Evolutionary conservation across 75 land plant genomes (phyloP), one percentile per base, ranked within the genome.

Genomic region (Picea glauca): DNA sequence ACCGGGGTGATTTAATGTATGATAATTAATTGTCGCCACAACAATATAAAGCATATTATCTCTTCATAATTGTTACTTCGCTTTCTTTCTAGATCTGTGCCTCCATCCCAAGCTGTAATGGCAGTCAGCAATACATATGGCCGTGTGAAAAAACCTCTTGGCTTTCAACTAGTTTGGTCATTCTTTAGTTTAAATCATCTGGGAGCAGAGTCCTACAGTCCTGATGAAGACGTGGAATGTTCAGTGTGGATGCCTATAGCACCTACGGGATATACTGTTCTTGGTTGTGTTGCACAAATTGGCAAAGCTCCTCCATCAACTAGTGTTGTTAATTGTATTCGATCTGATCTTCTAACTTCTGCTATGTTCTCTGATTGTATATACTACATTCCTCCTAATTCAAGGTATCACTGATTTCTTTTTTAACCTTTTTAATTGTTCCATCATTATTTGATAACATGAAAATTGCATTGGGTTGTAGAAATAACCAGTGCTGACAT

Each of bases 101-200:
- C 99, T 74, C 99, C 99, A 56, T 86, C 99, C 26, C 98, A 98
- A 58, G 92, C 92, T 65, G 96, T 98, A n/a, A 78, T 95, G 82
- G 96, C 96, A 33, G 86, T 98, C n/a, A 90, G 89, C 79, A 95
- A 93, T 70, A 82, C 84, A 56, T 93, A 91, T 83, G 92, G 89
- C 31, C 91, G 93, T 72, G 92, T 93, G 15, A 83, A 92, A 72
- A 94, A 93, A 63, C 94, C 99, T 65, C n/a, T 89, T 50, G 85
- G 91, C 66, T 98, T 89, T 74, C 80, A 86, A 57, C 85, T 95
- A 40, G 79, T 98, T 73, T 93, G 94, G 81, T 82, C 67, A 5
- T 82, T 90, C 67, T 82, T 87, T 63, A 60, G 78, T 64, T 77
- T 84, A 67, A 81, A 18, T 50, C 84, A 74, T 77, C 2, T 62